A percentile compares a stretch with the other conserved stretches of the same genome.
Conservation (phyloP, 1,139 yeast genomes). For the Saccharomyces hybrid region DNA sequence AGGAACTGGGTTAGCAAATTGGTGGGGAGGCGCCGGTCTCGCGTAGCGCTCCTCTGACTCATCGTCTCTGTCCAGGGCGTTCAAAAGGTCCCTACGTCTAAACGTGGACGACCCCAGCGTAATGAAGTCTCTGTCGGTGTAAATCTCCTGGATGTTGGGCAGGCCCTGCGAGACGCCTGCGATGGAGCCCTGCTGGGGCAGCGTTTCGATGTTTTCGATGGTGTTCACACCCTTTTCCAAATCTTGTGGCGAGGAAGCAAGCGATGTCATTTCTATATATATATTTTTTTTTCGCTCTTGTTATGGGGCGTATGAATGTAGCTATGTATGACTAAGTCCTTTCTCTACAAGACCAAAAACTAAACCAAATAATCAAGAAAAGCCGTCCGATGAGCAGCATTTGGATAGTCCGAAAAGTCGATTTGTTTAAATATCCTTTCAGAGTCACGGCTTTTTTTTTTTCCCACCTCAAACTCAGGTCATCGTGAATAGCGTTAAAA, state of each 20-base stretch:
- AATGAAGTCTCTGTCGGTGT: slow-evolving; percentile 33
- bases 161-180: slow-evolving; percentile 1
- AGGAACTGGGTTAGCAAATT: slow-evolving; percentile 53
- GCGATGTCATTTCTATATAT: slow-evolving; percentile 1
- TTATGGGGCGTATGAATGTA: background rate
- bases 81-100: slow-evolving; percentile 44
- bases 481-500: background rate
- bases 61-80: slow-evolving; percentile 53
- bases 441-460: background rate
- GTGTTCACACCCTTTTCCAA: slow-evolving; percentile 1
- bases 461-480: no score
- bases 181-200: slow-evolving; percentile 5
- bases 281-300: background rate
- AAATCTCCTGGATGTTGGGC: slow-evolving; percentile 16
- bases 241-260: slow-evolving; percentile 3
- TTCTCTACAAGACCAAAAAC: background rate
- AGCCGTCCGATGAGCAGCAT: background rate
- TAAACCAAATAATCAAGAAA: background rate
- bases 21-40: slow-evolving; percentile 15
- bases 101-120: slow-evolving; percentile 56
- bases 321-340: background rate
- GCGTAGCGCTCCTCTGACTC: slow-evolving; percentile 46
- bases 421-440: background rate
- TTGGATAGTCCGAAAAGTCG: background rate
- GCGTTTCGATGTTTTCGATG: slow-evolving; percentile 1